Percentiles rank a stretch among this genome's conserved stretches.
These are phyloP conservation scores for Pichia manshurica DNA, from an alignment of 805 yeast genomes.

Conservation along the genomic window DNA sequence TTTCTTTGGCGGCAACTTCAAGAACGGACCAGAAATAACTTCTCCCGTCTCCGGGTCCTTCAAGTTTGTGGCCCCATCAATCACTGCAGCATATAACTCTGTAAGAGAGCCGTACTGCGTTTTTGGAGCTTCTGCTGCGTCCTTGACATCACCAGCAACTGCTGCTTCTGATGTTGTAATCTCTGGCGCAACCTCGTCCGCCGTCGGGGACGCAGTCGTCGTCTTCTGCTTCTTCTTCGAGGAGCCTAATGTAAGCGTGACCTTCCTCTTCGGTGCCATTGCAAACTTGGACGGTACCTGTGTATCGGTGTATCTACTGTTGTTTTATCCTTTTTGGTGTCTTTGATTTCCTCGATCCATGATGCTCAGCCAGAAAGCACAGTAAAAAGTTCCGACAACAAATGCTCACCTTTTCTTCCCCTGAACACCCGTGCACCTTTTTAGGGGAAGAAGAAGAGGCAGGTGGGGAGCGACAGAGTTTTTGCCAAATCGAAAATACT, in stretches of 20 bases:
- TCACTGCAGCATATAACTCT: constrained; percentile 10
- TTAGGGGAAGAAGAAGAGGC: neutral
- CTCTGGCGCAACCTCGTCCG: neutral
- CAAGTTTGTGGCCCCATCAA: constrained; percentile 10
- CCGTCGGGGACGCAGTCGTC: neutral
- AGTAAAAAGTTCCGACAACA: no score
- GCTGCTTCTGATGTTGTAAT: no score
- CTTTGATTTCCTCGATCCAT: neutral
- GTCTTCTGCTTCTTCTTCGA: constrained; percentile 7
- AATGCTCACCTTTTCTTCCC: no score
- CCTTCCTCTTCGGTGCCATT: constrained; percentile 10
- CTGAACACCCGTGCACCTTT: neutral
- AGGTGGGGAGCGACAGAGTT: constrained; percentile 1
- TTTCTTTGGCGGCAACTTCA: constrained; percentile 65
- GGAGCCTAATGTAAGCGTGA: neutral
- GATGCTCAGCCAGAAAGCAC: neutral
- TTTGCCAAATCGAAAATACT: no score
- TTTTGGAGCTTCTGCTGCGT: neutral
- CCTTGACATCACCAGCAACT: neutral
- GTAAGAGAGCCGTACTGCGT: constrained; percentile 1
- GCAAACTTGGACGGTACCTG: no score
- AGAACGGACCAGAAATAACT: constrained; percentile 45
- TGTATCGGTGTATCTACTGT: neutral
- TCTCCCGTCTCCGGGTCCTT: constrained; percentile 19
- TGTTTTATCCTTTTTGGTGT: neutral